Conservation (phyloP, 208 protist species). For the Hexamita inflata region DNA sequence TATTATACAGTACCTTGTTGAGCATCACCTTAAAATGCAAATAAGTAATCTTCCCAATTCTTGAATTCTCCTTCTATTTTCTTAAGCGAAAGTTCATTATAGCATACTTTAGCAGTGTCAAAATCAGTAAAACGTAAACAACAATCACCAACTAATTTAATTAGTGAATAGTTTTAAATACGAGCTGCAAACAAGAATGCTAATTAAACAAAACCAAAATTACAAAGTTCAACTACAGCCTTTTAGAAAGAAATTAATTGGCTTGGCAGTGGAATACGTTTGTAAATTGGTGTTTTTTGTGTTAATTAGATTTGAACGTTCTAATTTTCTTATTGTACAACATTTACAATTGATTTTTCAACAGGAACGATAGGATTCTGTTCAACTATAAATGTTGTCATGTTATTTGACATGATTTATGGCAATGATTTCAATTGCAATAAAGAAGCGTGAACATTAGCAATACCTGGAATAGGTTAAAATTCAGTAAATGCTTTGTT, state of each 20-base stretch:
- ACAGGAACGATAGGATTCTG: background rate
- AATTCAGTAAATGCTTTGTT: background rate
- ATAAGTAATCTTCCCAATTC: background rate
- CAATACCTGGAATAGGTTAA: background rate
- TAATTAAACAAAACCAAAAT: background rate
- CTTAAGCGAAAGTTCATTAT: background rate
- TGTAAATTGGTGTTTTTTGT: background rate
- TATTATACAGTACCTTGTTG: too few species aligned
- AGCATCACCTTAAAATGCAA: background rate
- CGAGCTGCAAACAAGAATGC: background rate
- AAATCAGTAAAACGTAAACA: background rate
- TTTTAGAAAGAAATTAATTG: background rate
- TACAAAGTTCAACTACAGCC: background rate
- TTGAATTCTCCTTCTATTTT: background rate
- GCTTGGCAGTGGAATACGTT: background rate
- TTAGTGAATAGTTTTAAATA: background rate
- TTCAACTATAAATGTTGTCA: background rate
- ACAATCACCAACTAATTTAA: constrained; percentile 1
- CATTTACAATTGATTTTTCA: background rate
- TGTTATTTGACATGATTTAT: background rate
- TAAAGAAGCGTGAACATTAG: background rate
- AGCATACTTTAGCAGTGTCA: background rate
- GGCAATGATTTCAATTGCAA: background rate
- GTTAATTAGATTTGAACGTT: background rate
- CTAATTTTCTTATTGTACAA: background rate